Percentiles rank a stretch among this genome's conserved stretches.
These are phyloP conservation scores for Davidsoniella virescens DNA, from an alignment of 2,329 filamentous ascomycete genomes.

Conservation along the genomic window DNA sequence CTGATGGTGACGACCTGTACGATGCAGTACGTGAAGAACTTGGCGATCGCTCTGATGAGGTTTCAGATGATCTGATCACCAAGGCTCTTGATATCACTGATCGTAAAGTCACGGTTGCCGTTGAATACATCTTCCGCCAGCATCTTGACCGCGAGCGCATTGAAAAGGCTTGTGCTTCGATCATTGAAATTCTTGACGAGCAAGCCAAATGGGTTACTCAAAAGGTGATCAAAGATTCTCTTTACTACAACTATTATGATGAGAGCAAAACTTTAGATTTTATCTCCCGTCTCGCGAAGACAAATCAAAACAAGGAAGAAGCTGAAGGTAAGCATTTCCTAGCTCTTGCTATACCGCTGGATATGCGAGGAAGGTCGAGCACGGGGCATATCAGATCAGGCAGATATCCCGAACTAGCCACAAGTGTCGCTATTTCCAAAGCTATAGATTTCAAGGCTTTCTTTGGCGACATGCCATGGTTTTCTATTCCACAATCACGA, in stretches of 20 bases:
- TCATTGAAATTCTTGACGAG: slow-evolving; percentile 29
- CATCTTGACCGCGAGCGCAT: slow-evolving; percentile 7
- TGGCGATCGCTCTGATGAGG: slow-evolving; percentile 7
- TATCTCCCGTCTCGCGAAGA: slow-evolving; percentile 36
- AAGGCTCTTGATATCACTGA: background rate
- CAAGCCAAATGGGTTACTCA: slow-evolving; percentile 31
- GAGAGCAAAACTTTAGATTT: slow-evolving; percentile 63
- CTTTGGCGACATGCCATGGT: slow-evolving; percentile 78
- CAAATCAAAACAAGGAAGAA: slow-evolving; percentile 27
- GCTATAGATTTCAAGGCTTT: slow-evolving; percentile 27
- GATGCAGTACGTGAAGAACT: slow-evolving; percentile 3
- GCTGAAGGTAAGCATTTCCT: slow-evolving; percentile 25
- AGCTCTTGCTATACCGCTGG: background rate
- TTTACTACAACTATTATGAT: slow-evolving; percentile 88
- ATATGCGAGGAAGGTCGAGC: background rate
- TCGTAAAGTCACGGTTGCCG: background rate
- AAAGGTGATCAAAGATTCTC: slow-evolving; percentile 57
- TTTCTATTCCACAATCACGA: slow-evolving; percentile 50
- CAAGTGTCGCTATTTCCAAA: background rate
- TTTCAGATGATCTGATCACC: slow-evolving; percentile 9
- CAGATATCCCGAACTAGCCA: background rate
- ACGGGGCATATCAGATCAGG: no score
- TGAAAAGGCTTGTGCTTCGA: background rate
- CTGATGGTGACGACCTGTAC: slow-evolving; percentile 1
- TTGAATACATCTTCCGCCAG: slow-evolving; percentile 7